These are phyloP conservation scores for Lasiosphaeris hirsuta DNA, from an alignment of 495 filamentous ascomycete genomes.

Conservation along the genomic window DNA sequence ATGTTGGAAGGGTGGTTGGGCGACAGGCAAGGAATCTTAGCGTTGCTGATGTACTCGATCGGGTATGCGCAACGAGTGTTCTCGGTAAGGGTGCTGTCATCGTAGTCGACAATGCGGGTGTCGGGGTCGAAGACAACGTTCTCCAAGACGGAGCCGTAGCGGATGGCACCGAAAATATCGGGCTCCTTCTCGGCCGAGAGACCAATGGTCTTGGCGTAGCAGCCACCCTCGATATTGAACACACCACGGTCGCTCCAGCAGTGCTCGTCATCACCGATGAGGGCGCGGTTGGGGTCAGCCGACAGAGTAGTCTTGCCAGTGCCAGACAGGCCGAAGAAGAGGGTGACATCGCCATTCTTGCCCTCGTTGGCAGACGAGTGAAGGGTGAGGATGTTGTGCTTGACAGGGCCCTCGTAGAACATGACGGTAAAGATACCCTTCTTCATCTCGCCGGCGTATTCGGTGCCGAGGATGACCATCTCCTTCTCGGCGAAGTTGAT, in stretches of 20 bases:
- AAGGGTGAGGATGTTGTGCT: slow-evolving; percentile 97
- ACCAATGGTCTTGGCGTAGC: slow-evolving; percentile 98
- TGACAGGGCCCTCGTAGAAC: slow-evolving; percentile 99
- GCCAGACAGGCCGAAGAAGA: slow-evolving; percentile 98
- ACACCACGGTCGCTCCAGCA: slow-evolving; percentile 96
- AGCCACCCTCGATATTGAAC: slow-evolving; percentile 99
- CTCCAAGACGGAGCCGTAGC: slow-evolving; percentile 94
- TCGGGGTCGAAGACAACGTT: slow-evolving; percentile 96
- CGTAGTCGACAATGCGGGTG: slow-evolving; percentile 88
- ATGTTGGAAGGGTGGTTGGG: slow-evolving; percentile 92
- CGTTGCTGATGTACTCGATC: slow-evolving; percentile 97
- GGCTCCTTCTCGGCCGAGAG: slow-evolving; percentile 98
- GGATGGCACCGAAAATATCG: slow-evolving; percentile 96
- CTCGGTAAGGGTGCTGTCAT: slow-evolving; percentile 91
- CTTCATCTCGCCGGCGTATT: slow-evolving; percentile 99
- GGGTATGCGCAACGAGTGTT: slow-evolving; percentile 98
- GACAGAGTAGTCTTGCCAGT: slow-evolving; percentile 98
- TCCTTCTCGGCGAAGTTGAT: slow-evolving; percentile 81
- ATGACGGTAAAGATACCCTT: slow-evolving; percentile 99
- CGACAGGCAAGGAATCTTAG: slow-evolving; percentile 92
- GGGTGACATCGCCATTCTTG: slow-evolving; percentile 84
- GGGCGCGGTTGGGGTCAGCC: slow-evolving; percentile 89
- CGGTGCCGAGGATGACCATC: slow-evolving; percentile 97
- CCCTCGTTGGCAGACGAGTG: slow-evolving; percentile 98
- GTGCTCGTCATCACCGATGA: slow-evolving; percentile 99